These are phyloP conservation scores for Pythium utonaiense DNA, from an alignment of 352 stramenopile species.

Conservation along the genomic window DNA sequence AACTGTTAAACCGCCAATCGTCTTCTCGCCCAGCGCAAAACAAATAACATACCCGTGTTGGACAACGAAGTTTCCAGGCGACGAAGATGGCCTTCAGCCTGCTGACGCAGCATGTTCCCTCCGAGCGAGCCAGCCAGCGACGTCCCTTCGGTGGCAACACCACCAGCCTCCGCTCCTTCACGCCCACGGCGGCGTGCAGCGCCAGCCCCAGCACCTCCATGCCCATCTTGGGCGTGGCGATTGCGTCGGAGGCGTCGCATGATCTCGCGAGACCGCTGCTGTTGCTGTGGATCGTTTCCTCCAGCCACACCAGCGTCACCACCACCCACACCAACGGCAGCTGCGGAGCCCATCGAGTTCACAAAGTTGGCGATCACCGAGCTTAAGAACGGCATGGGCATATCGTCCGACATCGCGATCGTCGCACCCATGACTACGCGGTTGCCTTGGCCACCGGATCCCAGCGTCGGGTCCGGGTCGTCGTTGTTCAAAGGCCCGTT, in stretches of 20 bases:
- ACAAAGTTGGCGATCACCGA: constrained; percentile 82
- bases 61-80: constrained; percentile 14
- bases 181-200: constrained; percentile 10
- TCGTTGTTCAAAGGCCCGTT: constrained; percentile 49
- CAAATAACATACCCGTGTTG: constrained; percentile 6
- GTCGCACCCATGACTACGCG: constrained; percentile 75
- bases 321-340: background rate
- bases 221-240: background rate
- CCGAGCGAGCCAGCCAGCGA: constrained; percentile 15
- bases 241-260: constrained; percentile 14
- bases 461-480: constrained; percentile 60
- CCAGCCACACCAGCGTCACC: background rate
- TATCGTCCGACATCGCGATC: constrained; percentile 63
- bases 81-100: constrained; percentile 14
- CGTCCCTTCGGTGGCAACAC: background rate
- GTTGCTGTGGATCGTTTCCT: constrained; percentile 2
- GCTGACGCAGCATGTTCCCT: constrained; percentile 20
- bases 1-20: background rate
- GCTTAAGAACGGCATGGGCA: constrained; percentile 81
- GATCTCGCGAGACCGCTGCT: constrained; percentile 21
- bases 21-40: background rate
- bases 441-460: constrained; percentile 15
- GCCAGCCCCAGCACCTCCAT: background rate
- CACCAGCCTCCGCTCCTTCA: constrained; percentile 4
- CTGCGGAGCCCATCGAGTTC: constrained; percentile 26